Evolutionary conservation across 1,284 basidiomycete genomes (phyloP).

Genomic region (Trichosporon sp.): DNA sequence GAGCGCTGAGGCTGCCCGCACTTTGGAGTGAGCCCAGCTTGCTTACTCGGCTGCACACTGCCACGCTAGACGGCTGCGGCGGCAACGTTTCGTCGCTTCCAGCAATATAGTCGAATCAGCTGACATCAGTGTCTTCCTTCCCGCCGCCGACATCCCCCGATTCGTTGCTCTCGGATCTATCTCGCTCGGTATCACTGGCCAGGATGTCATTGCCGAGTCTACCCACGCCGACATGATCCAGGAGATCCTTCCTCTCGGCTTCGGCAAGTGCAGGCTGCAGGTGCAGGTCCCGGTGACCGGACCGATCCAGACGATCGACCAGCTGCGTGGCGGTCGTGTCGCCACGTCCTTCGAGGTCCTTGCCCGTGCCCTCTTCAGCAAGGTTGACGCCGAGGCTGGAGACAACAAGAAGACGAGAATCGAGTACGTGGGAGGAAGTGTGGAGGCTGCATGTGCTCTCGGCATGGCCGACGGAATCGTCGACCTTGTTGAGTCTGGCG

Average conservation of each 20-base stretch:
- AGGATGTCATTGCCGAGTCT: conserved; percentile 93
- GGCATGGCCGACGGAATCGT: conserved; percentile 91
- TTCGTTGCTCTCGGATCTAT: conserved; percentile 98
- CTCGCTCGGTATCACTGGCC: conserved; percentile 58
- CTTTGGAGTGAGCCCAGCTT: no score
- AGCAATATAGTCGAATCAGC: background rate
- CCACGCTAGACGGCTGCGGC: background rate
- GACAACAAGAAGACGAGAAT: conserved; percentile 63
- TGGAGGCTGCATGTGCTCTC: conserved; percentile 94
- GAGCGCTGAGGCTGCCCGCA: no score
- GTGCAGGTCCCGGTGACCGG: conserved; percentile 86
- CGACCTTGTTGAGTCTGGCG: conserved; percentile 69
- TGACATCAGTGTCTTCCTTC: conserved; percentile 79
- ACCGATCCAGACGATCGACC: conserved; percentile 64
- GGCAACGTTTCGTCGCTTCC: background rate
- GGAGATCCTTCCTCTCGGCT: conserved; percentile 78
- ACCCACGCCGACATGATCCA: conserved; percentile 69
- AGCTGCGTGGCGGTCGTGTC: conserved; percentile 82
- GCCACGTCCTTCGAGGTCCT: conserved; percentile 93
- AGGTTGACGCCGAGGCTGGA: conserved; percentile 60
- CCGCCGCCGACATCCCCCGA: conserved; percentile 94
- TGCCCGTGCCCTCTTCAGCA: conserved; percentile 69
- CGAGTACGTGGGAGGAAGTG: conserved; percentile 94
- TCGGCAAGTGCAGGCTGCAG: conserved; percentile 90
- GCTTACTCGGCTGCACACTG: no score